Conservation (phyloP, 768 basidiomycete genomes). For the Tremella fuciformis region DNA sequence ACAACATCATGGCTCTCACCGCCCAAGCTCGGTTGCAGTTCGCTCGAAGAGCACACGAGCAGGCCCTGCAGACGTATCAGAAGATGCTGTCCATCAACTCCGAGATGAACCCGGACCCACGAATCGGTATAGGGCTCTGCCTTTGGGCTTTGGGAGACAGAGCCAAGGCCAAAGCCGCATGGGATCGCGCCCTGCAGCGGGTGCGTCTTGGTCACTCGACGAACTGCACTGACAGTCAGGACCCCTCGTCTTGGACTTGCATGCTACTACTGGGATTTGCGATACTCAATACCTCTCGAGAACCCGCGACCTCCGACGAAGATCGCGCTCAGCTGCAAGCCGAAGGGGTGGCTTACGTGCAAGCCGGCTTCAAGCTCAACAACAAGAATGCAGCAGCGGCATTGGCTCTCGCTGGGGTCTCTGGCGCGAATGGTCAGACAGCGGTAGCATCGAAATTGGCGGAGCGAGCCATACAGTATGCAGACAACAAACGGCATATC, state of each 20-base stretch:
- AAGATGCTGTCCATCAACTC: slow-evolving; percentile 75
- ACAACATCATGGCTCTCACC: slow-evolving; percentile 79
- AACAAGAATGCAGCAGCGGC: slow-evolving; percentile 39
- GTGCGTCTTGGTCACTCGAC: slow-evolving; percentile 56
- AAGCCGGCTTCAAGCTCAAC: slow-evolving; percentile 57
- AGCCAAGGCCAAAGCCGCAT: slow-evolving; percentile 76
- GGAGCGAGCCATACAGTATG: slow-evolving; percentile 88
- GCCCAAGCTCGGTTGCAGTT: slow-evolving; percentile 91
- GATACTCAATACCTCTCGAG: slow-evolving; percentile 79
- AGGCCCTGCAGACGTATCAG: slow-evolving; percentile 82
- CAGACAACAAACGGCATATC: slow-evolving; percentile 63
- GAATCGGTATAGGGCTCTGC: slow-evolving; percentile 92
- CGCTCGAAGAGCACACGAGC: slow-evolving; percentile 68
- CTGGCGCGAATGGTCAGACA: slow-evolving; percentile 32
- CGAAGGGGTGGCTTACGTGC: slow-evolving; percentile 57
- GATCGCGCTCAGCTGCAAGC: slow-evolving; percentile 56
- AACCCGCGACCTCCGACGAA: slow-evolving; percentile 62
- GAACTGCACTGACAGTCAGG: slow-evolving; percentile 54
- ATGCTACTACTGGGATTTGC: slow-evolving; percentile 80
- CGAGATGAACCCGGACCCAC: slow-evolving; percentile 79
- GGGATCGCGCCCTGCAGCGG: slow-evolving; percentile 82
- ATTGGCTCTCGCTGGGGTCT: slow-evolving; percentile 35
- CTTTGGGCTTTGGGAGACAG: slow-evolving; percentile 85
- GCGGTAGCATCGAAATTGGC: slow-evolving; percentile 81
- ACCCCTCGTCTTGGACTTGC: slow-evolving; percentile 74